These are phyloP conservation scores for Nemania sp. DNA, from an alignment of 2,329 filamentous ascomycete species.

Conservation along the genomic window DNA sequence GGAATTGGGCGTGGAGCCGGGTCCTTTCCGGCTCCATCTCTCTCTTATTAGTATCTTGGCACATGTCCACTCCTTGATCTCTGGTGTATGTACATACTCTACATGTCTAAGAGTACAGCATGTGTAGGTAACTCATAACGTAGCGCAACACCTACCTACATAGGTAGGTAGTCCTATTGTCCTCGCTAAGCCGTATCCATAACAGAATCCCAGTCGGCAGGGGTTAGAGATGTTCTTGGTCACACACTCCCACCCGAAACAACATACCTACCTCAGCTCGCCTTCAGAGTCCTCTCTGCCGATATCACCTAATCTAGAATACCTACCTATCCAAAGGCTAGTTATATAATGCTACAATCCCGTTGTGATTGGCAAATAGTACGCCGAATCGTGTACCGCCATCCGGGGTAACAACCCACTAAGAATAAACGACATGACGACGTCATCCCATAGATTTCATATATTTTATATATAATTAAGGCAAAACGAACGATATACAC, in stretches of 20 bases:
- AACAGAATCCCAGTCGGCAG: conserved; percentile 23
- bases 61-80: too few species aligned
- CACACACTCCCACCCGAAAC: conserved; percentile 24
- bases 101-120: too few species aligned
- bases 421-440: background rate
- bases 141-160: background rate
- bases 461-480: background rate
- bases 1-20: background rate
- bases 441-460: background rate
- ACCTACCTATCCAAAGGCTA: background rate
- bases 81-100: too few species aligned
- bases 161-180: background rate
- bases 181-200: conserved; percentile 19
- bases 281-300: background rate
- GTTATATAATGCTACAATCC: background rate
- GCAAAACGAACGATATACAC: background rate
- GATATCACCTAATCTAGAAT: background rate
- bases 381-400: background rate
- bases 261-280: background rate
- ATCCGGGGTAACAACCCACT: background rate
- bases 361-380: background rate
- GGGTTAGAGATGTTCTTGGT: conserved; percentile 22
- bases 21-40: too few species aligned
- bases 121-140: too few species aligned
- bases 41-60: too few species aligned